Evolutionary conservation across 768 basidiomycete genomes (phyloP).

Genomic region (Cystofilobasidium bisporidii): DNA sequence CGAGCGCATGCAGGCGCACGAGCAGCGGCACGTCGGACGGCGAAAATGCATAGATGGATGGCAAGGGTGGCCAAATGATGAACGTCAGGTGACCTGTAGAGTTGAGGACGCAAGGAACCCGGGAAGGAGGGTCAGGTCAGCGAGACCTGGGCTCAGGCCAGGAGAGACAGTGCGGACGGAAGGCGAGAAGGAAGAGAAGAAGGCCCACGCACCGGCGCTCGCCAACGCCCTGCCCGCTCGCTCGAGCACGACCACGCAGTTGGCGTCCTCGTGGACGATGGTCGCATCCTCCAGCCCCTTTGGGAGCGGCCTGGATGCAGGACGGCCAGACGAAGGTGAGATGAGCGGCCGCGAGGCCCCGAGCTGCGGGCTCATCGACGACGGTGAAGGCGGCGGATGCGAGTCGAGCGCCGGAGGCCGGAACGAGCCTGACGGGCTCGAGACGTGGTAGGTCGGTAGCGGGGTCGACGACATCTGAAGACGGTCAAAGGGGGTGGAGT

Average conservation of each 20-base stretch:
- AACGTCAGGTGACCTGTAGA: constrained; percentile 22
- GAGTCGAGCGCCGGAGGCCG: not conserved
- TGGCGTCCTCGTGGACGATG: constrained; percentile 12
- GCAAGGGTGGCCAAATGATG: constrained; percentile 1
- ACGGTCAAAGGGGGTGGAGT: not conserved
- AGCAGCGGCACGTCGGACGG: constrained; percentile 18
- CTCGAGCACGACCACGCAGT: constrained; percentile 14
- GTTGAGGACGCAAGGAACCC: not conserved
- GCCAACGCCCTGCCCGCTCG: constrained; percentile 12
- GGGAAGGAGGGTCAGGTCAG: not conserved
- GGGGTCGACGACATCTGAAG: not conserved
- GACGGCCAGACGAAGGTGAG: not conserved
- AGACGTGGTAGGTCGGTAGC: not conserved
- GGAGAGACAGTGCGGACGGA: too few species aligned
- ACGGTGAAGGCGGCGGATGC: not conserved
- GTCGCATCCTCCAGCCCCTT: not conserved
- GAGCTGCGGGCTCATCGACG: not conserved
- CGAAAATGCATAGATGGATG: constrained; percentile 15
- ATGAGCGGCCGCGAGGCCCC: not conserved
- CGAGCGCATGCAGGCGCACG: constrained; percentile 4
- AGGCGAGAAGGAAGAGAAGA: not conserved
- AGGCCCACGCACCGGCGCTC: constrained; percentile 1
- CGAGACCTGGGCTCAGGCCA: not conserved
- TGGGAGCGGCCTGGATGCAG: not conserved
- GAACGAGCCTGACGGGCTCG: not conserved